phyloP scores from a whole-genome alignment of 1,284 basidiomycete species.

The Austroboletus niveus region DNA sequence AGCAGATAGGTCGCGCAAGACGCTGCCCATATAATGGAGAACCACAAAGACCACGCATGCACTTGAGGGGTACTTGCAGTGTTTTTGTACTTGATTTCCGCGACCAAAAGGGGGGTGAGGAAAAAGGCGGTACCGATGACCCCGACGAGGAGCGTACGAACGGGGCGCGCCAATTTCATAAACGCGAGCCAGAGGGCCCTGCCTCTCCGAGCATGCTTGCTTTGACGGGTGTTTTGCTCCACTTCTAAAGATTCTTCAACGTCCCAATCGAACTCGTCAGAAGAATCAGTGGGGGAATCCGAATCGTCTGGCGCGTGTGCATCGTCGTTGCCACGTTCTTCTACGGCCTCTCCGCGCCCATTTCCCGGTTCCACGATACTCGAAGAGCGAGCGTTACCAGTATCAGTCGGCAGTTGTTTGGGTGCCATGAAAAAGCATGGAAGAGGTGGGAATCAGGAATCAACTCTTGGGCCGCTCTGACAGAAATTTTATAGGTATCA shows the following conservation, averaged over 20 bases:
- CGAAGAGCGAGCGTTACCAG: slow-evolving; percentile 6
- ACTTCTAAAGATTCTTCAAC: slow-evolving; percentile 39
- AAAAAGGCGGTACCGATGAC: slow-evolving; percentile 59
- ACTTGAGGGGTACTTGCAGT: slow-evolving; percentile 50
- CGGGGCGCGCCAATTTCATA: slow-evolving; percentile 61
- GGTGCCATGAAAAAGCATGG: slow-evolving; percentile 17
- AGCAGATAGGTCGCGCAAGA: slow-evolving; percentile 58
- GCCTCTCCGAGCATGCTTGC: slow-evolving; percentile 40
- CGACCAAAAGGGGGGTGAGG: slow-evolving; percentile 67
- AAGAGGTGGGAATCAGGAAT: neutral
- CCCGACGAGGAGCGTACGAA: slow-evolving; percentile 57
- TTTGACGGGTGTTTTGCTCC: slow-evolving; percentile 17
- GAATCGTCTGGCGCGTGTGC: slow-evolving; percentile 35
- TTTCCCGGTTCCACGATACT: slow-evolving; percentile 7
- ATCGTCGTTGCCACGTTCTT: slow-evolving; percentile 8
- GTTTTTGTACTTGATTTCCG: slow-evolving; percentile 57
- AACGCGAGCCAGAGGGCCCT: slow-evolving; percentile 62
- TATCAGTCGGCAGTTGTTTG: slow-evolving; percentile 8
- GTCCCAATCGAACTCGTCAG: slow-evolving; percentile 76
- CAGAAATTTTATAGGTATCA: neutral
- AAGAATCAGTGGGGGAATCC: slow-evolving; percentile 58
- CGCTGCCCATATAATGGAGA: slow-evolving; percentile 67
- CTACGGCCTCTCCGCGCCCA: neutral
- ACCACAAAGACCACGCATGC: slow-evolving; percentile 70
- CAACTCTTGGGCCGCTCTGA: neutral